Evolutionary conservation across 2,329 filamentous ascomycete species (phyloP).

Genomic region (Incumbomyces delicatus): DNA sequence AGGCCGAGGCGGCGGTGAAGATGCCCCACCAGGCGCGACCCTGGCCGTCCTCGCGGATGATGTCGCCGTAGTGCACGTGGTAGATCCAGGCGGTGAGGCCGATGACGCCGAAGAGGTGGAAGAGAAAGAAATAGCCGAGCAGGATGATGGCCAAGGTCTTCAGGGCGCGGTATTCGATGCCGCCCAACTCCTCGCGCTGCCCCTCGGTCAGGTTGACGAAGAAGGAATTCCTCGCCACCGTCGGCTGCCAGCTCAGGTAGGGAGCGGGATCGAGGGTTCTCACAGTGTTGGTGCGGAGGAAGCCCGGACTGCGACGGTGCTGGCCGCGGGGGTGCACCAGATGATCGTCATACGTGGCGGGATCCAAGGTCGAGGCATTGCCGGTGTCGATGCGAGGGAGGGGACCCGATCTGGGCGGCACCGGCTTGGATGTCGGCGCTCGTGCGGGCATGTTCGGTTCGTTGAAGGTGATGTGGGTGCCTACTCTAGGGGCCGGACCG

Average conservation of each 20-base stretch:
- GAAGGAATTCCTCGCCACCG: conserved; percentile 82
- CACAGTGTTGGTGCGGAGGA: conserved; percentile 42
- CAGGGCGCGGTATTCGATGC: conserved; percentile 88
- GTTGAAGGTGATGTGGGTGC: conserved; percentile 37
- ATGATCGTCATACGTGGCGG: conserved; percentile 9
- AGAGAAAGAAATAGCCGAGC: conserved; percentile 70
- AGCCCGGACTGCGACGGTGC: conserved; percentile 37
- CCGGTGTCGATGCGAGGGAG: conserved; percentile 29
- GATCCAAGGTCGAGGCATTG: conserved; percentile 12
- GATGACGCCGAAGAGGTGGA: conserved; percentile 65
- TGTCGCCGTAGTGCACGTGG: conserved; percentile 49
- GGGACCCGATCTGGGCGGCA: too few relatives aligned
- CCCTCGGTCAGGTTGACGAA: conserved; percentile 83
- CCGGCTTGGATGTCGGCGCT: conserved; percentile 22
- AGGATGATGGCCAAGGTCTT: conserved; percentile 76
- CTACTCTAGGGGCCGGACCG: conserved; percentile 3
- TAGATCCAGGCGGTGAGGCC: conserved; percentile 74
- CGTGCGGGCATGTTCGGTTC: conserved; percentile 32
- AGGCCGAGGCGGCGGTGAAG: conserved; percentile 77
- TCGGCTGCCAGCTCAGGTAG: conserved; percentile 90
- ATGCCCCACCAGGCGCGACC: conserved; percentile 80
- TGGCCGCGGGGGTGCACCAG: conserved; percentile 4
- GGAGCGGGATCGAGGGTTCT: conserved; percentile 56
- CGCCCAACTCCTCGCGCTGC: conserved; percentile 87
- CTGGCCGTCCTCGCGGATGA: conserved; percentile 55